These are phyloP conservation scores for Hemerocallis citrina DNA, from an alignment of 106 monocot genomes.

Conservation along the genomic window DNA sequence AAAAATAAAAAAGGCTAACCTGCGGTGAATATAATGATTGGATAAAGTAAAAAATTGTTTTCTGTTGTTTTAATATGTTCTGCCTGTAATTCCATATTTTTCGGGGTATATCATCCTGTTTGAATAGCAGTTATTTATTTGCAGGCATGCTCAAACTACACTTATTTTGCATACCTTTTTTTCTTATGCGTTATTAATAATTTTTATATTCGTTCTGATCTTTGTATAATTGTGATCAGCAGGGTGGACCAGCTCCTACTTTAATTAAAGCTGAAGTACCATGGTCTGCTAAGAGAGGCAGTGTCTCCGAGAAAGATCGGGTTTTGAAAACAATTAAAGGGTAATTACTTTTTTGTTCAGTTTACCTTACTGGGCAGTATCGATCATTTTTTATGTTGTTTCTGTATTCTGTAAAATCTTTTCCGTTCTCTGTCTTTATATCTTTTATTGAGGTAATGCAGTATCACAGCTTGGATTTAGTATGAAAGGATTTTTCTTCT, in stretches of 20 bases:
- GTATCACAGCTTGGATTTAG: no score
- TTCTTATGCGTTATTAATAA: not conserved
- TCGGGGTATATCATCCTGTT: no score
- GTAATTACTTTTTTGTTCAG: conserved; percentile 26
- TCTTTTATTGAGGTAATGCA: not conserved
- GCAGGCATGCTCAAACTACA: no score
- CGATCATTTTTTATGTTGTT: not conserved
- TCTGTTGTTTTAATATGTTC: no score
- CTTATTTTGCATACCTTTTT: no score
- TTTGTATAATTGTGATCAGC: not conserved
- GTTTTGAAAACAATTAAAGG: conserved; percentile 93
- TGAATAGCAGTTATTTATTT: no score
- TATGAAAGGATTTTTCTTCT: no score
- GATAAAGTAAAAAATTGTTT: no score
- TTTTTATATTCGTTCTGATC: not conserved
- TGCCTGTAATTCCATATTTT: no score
- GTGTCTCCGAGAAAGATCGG: conserved; percentile 65
- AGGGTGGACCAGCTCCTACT: conserved; percentile 31
- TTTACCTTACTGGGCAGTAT: not conserved
- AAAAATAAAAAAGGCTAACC: no score
- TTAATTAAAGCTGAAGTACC: conserved; percentile 91
- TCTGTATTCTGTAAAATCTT: not conserved
- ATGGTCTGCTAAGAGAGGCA: conserved; percentile 73
- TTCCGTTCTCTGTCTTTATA: not conserved
- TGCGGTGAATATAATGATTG: no score